Conservation (phyloP, 2,329 filamentous ascomycete species). For the Verruconis gallopava region DNA sequence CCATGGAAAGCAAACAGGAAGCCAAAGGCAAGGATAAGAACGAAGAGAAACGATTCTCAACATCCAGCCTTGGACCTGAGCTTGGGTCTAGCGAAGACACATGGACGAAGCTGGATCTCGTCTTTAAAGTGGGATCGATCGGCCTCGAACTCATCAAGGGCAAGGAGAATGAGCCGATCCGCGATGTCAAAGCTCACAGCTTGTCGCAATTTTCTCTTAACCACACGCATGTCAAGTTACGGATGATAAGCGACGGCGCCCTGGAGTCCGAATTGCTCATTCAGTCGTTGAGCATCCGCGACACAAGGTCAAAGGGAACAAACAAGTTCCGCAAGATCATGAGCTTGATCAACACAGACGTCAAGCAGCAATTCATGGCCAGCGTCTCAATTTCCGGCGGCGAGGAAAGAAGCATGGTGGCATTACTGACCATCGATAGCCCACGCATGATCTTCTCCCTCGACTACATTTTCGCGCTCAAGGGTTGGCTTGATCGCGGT, state of each 20-base stretch:
- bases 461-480: conserved; percentile 86
- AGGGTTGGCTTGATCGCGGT: conserved; percentile 66
- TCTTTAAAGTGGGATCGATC: conserved; percentile 79
- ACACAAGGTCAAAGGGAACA: conserved; percentile 75
- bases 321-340: conserved; percentile 98
- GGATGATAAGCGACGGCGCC: conserved; percentile 84
- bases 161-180: conserved; percentile 62
- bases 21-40: conserved; percentile 12
- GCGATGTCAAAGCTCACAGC: conserved; percentile 63
- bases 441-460: conserved; percentile 89
- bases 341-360: conserved; percentile 87
- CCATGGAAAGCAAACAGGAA: conserved; percentile 24
- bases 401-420: conserved; percentile 67
- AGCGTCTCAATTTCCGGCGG: conserved; percentile 87
- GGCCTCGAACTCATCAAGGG: conserved; percentile 78
- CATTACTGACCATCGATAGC: conserved; percentile 87
- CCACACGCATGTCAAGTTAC: conserved; percentile 78
- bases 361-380: conserved; percentile 94
- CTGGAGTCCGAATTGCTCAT: conserved; percentile 88
- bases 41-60: conserved; percentile 21
- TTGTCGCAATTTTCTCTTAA: conserved; percentile 91
- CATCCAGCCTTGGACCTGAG: conserved; percentile 33
- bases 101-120: conserved; percentile 88
- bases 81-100: conserved; percentile 53
- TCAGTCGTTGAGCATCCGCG: conserved; percentile 85